phyloP scores from a whole-genome alignment of 83 land plant genomes.

The Diphasiastrum complanatum region DNA sequence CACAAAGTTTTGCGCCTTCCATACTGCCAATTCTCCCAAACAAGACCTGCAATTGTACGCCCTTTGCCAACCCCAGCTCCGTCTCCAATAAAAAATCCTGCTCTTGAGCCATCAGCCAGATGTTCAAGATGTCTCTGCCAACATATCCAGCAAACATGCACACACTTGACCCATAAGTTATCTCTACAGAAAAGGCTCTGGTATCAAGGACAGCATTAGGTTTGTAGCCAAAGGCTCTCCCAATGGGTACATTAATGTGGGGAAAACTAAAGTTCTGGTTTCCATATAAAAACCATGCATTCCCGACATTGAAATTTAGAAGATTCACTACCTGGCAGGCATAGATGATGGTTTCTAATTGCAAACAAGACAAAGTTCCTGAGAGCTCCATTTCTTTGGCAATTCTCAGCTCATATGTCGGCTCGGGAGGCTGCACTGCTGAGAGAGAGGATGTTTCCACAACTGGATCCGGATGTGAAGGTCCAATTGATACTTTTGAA shows the following conservation, averaged over 20 bases:
- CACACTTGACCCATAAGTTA: too few relatives aligned
- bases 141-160: constrained; percentile 3
- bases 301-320: too few relatives aligned
- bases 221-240: too few relatives aligned
- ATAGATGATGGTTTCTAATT: constrained; percentile 88
- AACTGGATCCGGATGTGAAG: constrained; percentile 94
- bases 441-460: constrained; percentile 96
- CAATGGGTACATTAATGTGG: too few relatives aligned
- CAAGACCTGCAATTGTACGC: constrained; percentile 90
- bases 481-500: constrained; percentile 77
- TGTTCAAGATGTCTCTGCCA: constrained; percentile 86
- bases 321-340: constrained; percentile 91
- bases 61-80: constrained; percentile 99
- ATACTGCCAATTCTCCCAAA: constrained; percentile 98
- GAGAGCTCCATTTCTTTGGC: constrained; percentile 60
- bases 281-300: too few relatives aligned
- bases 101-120: constrained; percentile 61
- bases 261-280: too few relatives aligned
- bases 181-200: too few relatives aligned
- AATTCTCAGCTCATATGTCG: constrained; percentile 64
- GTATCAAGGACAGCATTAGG: too few relatives aligned
- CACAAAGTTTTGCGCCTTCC: constrained; percentile 77
- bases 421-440: constrained; percentile 96
- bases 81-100: constrained; percentile 99
- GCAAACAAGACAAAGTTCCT: constrained; percentile 76